Evolutionary conservation across 768 basidiomycete species (phyloP).

Genomic region (Harrya chromipes): DNA sequence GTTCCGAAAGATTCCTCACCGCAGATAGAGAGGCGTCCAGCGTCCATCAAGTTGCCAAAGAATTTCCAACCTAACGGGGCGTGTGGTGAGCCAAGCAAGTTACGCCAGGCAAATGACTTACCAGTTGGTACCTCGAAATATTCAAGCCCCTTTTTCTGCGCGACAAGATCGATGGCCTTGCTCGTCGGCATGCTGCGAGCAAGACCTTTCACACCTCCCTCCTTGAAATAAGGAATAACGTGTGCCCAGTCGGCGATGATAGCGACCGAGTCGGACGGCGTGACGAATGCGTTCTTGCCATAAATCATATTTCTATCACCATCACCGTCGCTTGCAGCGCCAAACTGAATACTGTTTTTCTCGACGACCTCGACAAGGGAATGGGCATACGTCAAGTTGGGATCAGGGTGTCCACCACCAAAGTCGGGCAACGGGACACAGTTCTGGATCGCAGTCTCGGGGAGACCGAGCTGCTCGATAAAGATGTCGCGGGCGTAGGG

Average conservation of each 20-base stretch:
- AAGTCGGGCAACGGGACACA: slow-evolving; percentile 91
- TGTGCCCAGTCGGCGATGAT: slow-evolving; percentile 98
- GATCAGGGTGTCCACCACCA: slow-evolving; percentile 97
- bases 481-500: slow-evolving; percentile 92
- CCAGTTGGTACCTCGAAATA: slow-evolving; percentile 97
- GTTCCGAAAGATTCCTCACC: slow-evolving; percentile 99
- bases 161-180: slow-evolving; percentile 95
- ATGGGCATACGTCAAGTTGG: slow-evolving; percentile 97
- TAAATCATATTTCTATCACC: slow-evolving; percentile 99
- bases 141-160: slow-evolving; percentile 88
- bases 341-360: slow-evolving; percentile 79
- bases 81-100: background rate
- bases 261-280: slow-evolving; percentile 95
- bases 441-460: slow-evolving; percentile 82
- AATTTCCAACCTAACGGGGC: slow-evolving; percentile 87
- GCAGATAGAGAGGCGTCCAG: slow-evolving; percentile 94
- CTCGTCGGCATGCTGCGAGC: slow-evolving; percentile 98
- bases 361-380: slow-evolving; percentile 92
- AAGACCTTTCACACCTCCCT: slow-evolving; percentile 88
- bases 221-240: slow-evolving; percentile 86
- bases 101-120: slow-evolving; percentile 28
- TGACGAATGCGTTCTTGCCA: slow-evolving; percentile 96
- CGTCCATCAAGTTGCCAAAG: slow-evolving; percentile 99
- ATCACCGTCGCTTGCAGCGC: slow-evolving; percentile 96
- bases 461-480: slow-evolving; percentile 76